Base-by-base conservation (phyloP, 2,329 filamentous ascomycete species). In the Dothistroma septosporum region DNA sequence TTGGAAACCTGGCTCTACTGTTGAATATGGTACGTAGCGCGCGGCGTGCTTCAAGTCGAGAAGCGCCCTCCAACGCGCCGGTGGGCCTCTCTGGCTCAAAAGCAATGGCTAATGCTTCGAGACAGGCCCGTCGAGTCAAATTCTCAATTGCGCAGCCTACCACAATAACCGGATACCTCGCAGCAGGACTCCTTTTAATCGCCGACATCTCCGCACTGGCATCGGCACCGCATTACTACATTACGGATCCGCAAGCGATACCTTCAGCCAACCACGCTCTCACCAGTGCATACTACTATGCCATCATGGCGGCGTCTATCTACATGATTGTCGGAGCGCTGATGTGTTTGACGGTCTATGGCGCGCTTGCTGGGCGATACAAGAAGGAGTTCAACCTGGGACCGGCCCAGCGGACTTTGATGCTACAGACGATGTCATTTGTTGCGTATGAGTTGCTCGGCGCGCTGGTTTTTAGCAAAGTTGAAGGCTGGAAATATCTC, bases 271-370 rank as follows among this genome's bases (percentile, higher is more conserved):
- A 60, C 11, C 79, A 81, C 64, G 77, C 81, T 0, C 71, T 86
- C 24, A 80, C 81, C 0, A 81, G 84, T 65, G 82, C 82, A 7
- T 86, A 81, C 69, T 87, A 86, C 69, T 86, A 85, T 64, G 84
- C 77, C 1, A 80, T 84, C 56, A 83, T 84, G 58, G 84, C 84
- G 4, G 82, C 83, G 2, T 77, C 69, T 0, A 69, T 85, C 2
- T 86, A 86, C 67, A 82, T 83, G 60, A 75, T 85, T 56, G 80
- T 86, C 44, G 77, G 82, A 0, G 76, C 76, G 1, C 70, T 86
- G 9, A 80, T 86, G 78, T 75, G 80, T 32, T 66, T 84, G 9
- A 86, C 84, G 0, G 81, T 83, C 0, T 79, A 78, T 58, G 84
- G 84, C 6, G 83, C 84, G 4, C 78, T 76, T 60, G 77, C 73